These are phyloP conservation scores for Thyridium curvatum DNA, from an alignment of 2,329 filamentous ascomycete species.

Conservation along the genomic window DNA sequence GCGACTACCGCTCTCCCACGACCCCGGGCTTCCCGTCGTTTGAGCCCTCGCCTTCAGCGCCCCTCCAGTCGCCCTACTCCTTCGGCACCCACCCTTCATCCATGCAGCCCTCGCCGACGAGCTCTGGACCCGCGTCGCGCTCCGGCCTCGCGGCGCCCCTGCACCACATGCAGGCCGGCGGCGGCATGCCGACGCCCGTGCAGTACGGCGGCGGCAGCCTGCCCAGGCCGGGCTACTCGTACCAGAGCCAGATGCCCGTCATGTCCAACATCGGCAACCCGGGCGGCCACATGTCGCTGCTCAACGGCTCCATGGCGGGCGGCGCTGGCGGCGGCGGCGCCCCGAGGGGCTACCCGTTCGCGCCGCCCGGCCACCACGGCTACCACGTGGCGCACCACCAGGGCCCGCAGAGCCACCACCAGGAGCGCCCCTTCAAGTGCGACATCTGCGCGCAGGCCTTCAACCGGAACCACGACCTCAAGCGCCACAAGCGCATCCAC, in stretches of 20 bases:
- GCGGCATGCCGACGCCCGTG: background rate
- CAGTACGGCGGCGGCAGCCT: background rate
- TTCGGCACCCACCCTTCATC: background rate
- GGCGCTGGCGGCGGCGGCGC: background rate
- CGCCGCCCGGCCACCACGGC: conserved; percentile 31
- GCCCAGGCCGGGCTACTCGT: background rate
- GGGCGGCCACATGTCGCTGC: conserved; percentile 5
- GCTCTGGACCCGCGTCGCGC: conserved; percentile 2
- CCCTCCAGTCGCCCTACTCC: no score
- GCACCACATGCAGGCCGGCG: conserved; percentile 1
- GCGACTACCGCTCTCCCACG: background rate
- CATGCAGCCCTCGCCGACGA: background rate
- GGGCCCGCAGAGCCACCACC: conserved; percentile 32
- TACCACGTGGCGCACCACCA: conserved; percentile 36
- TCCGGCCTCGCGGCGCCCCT: background rate
- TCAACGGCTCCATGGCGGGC: background rate
- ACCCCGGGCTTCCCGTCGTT: background rate
- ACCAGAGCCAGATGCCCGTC: conserved; percentile 1
- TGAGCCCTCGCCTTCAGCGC: background rate
- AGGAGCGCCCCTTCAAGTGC: conserved; percentile 90
- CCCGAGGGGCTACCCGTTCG: background rate
- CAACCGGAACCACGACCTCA: conserved; percentile 93
- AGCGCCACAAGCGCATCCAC: conserved; percentile 93
- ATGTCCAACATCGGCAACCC: conserved; percentile 8
- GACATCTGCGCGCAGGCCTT: conserved; percentile 90